Conservation (phyloP, 2,329 filamentous ascomycete species). For the Hypoxylon sp. region DNA sequence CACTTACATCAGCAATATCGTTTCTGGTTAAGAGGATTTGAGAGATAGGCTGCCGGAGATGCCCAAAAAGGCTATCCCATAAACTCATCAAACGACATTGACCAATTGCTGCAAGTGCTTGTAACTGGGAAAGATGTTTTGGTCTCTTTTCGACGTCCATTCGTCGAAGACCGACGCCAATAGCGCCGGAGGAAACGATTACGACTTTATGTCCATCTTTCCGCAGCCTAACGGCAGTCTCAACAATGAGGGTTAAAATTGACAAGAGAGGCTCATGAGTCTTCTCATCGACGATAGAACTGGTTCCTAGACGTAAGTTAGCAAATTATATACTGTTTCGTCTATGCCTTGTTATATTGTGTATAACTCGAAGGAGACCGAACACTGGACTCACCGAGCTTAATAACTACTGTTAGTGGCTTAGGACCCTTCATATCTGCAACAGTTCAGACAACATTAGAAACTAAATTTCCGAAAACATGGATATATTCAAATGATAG, state of each 20-base stretch:
- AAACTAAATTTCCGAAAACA: slow-evolving; percentile 13
- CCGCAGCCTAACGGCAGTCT: slow-evolving; percentile 88
- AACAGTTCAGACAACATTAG: slow-evolving; percentile 49
- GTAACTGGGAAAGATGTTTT: slow-evolving; percentile 90
- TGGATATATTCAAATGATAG: slow-evolving; percentile 11
- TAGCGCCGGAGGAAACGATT: slow-evolving; percentile 96
- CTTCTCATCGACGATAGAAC: slow-evolving; percentile 97
- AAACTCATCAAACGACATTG: slow-evolving; percentile 95
- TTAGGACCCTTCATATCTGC: slow-evolving; percentile 76
- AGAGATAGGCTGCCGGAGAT: slow-evolving; percentile 90
- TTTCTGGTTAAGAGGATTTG: slow-evolving; percentile 95
- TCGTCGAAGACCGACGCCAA: slow-evolving; percentile 90
- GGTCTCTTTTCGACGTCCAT: slow-evolving; percentile 92
- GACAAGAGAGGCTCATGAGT: slow-evolving; percentile 94
- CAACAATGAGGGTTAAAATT: slow-evolving; percentile 91
- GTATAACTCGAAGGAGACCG: slow-evolving; percentile 15
- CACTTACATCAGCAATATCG: slow-evolving; percentile 90
- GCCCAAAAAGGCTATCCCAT: slow-evolving; percentile 93
- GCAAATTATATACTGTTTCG: slow-evolving; percentile 16
- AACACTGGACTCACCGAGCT: slow-evolving; percentile 76
- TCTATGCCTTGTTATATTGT: slow-evolving; percentile 9
- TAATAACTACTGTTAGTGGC: slow-evolving; percentile 85
- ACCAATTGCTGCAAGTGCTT: slow-evolving; percentile 95
- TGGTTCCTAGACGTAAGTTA: slow-evolving; percentile 77
- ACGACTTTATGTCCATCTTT: slow-evolving; percentile 95